A percentile compares a stretch with the other conserved stretches of the same genome.
Evolutionary conservation across 768 basidiomycete species (phyloP).

Genomic region (Collybia mongolica): DNA sequence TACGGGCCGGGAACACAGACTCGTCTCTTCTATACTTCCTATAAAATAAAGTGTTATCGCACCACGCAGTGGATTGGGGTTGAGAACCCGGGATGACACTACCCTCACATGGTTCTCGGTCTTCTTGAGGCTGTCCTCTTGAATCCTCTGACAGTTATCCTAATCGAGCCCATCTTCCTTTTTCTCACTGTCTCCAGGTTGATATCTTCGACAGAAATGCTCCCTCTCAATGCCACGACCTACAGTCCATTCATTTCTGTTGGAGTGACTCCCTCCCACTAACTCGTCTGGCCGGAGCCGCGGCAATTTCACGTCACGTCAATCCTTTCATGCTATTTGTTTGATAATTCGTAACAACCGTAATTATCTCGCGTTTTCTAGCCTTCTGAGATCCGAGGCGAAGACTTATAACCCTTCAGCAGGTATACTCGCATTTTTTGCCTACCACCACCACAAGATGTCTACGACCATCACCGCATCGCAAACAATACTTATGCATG

Average conservation of each 20-base stretch:
- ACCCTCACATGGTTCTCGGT: too few species aligned
- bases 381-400: constrained; percentile 4
- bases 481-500: constrained; percentile 47
- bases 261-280: constrained; percentile 10
- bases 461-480: constrained; percentile 30
- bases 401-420: constrained; percentile 6
- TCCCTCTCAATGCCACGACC: constrained; percentile 15
- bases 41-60: too few species aligned
- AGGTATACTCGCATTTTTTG: constrained; percentile 8
- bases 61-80: too few species aligned
- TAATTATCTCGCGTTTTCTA: constrained; percentile 6
- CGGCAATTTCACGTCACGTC: constrained; percentile 39
- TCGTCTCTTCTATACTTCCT: too few species aligned
- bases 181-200: constrained; percentile 19
- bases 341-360: constrained; percentile 7
- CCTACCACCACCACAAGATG: constrained; percentile 13
- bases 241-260: constrained; percentile 15
- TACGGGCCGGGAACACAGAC: too few species aligned
- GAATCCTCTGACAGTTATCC: constrained; percentile 11
- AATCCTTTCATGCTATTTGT: constrained; percentile 18
- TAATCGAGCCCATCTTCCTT: constrained; percentile 24
- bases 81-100: too few species aligned
- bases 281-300: constrained; percentile 16
- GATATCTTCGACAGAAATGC: constrained; percentile 21
- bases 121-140: constrained; percentile 4